Evolutionary conservation across 352 stramenopile species (phyloP), one percentile per base, ranked within the genome.

Genomic region (Pythium folliculosum): DNA sequence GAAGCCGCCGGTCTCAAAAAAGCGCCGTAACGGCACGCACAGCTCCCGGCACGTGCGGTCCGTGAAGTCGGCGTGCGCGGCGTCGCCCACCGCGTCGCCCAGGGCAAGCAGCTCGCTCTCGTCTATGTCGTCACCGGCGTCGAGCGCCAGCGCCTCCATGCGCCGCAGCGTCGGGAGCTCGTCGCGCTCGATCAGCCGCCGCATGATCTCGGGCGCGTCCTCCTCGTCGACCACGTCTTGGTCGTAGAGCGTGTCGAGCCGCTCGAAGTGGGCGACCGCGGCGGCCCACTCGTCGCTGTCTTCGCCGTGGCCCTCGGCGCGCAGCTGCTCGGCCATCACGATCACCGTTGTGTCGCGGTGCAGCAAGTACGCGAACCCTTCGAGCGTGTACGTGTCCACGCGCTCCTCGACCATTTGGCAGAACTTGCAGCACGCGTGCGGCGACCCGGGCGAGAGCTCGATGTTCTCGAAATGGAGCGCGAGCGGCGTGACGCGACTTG

Each of bases 381-480:
- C 48, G 48, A 54, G 23, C 21, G 48, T 54, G 22, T 54, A 54
- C 22, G 23, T 54, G 21, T 54, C 48, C 7, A 54, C 48, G 4
- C 21, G 21, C 22, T 37, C 21, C 48, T 35, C 27, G 48, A 32
- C 48, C 48, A 54, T 54, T 7, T 14, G 6, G 12, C 48, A 54
- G 22, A 54, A 54, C 21, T 21, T 22, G 37, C 48, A 54, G 21
- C n/a, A 5, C 21, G 22, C 9, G 21, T 54, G 22, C 48, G 48
- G 48, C 10, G 22, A 25, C 6, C 23, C n/a, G 21, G 9, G 10
- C 45, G 45, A 52, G 45, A 52, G 13, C 45, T 52, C 45, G 19
- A 54, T 35, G 23, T 54, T 54, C 48, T 54, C 48, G 17, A 54
- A 54, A 19, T 54, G 48, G 48, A 54, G 48, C n/a, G 48, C 48